Evolutionary conservation across 371 early-diverging fungal genomes (phyloP).

Genomic region (Phascolomyces articulosus): DNA sequence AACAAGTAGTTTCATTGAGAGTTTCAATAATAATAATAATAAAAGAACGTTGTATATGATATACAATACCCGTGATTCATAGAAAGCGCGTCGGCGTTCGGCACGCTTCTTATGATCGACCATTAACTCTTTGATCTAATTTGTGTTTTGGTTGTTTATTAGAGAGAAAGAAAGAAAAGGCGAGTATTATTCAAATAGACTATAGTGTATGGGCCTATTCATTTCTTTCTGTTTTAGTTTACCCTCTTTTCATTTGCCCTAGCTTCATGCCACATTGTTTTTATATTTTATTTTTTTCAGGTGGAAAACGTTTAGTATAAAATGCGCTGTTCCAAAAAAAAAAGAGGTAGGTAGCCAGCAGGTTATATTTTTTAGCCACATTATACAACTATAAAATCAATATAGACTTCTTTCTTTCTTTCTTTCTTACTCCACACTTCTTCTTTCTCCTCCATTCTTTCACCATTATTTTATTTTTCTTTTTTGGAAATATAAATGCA

Average conservation of each 20-base stretch:
- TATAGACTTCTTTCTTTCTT: not conserved
- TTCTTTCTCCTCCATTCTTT: not conserved
- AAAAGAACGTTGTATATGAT: no score
- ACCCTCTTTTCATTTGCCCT: conserved; percentile 53
- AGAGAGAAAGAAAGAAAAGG: no score
- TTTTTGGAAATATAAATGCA: not conserved
- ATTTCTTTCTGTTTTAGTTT: not conserved
- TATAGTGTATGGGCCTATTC: no score
- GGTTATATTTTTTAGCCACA: no score
- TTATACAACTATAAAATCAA: not conserved
- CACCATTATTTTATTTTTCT: not conserved
- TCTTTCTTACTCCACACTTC: not conserved
- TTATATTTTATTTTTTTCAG: not conserved
- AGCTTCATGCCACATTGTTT: conserved; percentile 26
- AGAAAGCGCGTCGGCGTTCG: conserved; percentile 59
- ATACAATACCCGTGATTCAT: conserved; percentile 55
- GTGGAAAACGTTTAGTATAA: no score
- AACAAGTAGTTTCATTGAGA: not conserved
- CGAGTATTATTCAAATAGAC: not conserved
- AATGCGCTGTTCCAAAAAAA: not conserved
- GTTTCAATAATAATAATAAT: not conserved
- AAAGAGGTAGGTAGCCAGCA: no score
- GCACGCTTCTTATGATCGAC: conserved; percentile 59
- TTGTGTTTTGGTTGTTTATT: not conserved
- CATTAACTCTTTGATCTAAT: conserved; percentile 57